Percentiles rank a stretch among this genome's conserved stretches.
phyloP scores from a whole-genome alignment of 345 rosid genomes.

The Sisymbrium altissimum region DNA sequence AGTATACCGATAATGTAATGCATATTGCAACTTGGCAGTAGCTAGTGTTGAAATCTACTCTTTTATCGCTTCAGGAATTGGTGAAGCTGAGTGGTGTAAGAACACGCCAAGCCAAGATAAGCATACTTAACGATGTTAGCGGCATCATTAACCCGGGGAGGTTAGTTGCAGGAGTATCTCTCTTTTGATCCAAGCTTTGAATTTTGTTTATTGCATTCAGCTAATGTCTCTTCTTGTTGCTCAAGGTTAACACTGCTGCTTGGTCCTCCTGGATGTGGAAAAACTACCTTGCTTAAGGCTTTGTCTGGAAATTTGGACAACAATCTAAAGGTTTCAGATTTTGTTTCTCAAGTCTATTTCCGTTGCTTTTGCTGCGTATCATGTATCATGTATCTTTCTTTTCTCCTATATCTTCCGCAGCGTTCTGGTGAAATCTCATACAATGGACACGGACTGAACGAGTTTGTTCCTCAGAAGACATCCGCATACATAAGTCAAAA shows the following conservation, averaged over 20 bases:
- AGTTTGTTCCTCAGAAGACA: slow-evolving; percentile 51
- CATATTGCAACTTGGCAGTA: neutral
- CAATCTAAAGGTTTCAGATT: slow-evolving; percentile 46
- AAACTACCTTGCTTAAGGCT: slow-evolving; percentile 55
- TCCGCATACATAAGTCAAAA: slow-evolving; percentile 52
- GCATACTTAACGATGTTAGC: slow-evolving; percentile 47
- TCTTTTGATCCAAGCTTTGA: neutral
- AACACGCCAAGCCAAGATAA: slow-evolving; percentile 44
- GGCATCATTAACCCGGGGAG: slow-evolving; percentile 67
- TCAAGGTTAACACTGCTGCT: slow-evolving; percentile 61
- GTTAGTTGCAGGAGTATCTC: slow-evolving; percentile 25
- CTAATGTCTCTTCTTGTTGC: neutral
- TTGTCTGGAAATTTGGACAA: slow-evolving; percentile 59
- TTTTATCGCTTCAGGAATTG: slow-evolving; percentile 38
- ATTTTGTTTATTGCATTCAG: neutral
- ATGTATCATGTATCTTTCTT: neutral
- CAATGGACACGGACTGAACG: slow-evolving; percentile 40
- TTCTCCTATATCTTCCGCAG: slow-evolving; percentile 20
- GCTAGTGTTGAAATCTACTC: neutral
- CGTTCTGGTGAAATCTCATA: slow-evolving; percentile 41
- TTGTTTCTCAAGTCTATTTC: neutral
- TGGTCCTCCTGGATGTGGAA: slow-evolving; percentile 85
- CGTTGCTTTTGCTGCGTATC: neutral
- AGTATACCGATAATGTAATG: slow-evolving; percentile 27
- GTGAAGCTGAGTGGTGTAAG: slow-evolving; percentile 36